A percentile compares a stretch with the other conserved stretches of the same genome.
These are phyloP conservation scores for Rutstroemia sydowiana DNA, from an alignment of 2,329 filamentous ascomycete genomes.

Conservation along the genomic window DNA sequence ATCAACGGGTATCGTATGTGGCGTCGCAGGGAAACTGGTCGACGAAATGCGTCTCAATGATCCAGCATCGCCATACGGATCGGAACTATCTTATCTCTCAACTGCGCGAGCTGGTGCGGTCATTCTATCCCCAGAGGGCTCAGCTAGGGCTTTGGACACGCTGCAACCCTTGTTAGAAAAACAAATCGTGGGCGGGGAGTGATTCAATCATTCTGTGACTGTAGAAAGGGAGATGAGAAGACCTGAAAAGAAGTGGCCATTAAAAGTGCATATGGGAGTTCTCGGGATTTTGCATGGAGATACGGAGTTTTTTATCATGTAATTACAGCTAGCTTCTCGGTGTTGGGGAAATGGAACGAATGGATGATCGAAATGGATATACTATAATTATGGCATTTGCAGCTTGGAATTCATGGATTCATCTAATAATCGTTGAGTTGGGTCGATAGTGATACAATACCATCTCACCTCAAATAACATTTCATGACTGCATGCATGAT, in stretches of 20 bases:
- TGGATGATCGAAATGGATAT: too few relatives aligned
- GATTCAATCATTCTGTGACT: not conserved
- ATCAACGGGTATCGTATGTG: constrained; percentile 90
- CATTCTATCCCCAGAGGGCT: constrained; percentile 69
- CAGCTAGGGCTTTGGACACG: constrained; percentile 66
- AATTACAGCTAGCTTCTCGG: too few relatives aligned
- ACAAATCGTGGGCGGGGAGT: not conserved
- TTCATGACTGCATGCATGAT: too few relatives aligned
- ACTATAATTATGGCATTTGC: too few relatives aligned
- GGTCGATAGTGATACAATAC: too few relatives aligned
- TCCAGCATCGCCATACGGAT: constrained; percentile 21
- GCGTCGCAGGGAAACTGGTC: constrained; percentile 77
- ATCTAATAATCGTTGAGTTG: too few relatives aligned
- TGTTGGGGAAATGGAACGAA: too few relatives aligned
- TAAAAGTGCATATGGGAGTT: not conserved
- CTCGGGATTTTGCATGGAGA: not conserved
- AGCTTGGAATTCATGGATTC: too few relatives aligned
- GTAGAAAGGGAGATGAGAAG: not conserved
- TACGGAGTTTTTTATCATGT: not conserved
- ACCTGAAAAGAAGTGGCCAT: not conserved
- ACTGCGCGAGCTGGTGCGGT: constrained; percentile 86
- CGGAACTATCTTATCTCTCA: constrained; percentile 85
- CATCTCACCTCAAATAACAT: too few relatives aligned
- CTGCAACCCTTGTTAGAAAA: constrained; percentile 40
- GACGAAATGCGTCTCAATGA: constrained; percentile 50